Evolutionary conservation across 202 grass and related monocot genomes (phyloP), one percentile per base, ranked within the genome.

Genomic region (Thinopyrum obtusiflorum): DNA sequence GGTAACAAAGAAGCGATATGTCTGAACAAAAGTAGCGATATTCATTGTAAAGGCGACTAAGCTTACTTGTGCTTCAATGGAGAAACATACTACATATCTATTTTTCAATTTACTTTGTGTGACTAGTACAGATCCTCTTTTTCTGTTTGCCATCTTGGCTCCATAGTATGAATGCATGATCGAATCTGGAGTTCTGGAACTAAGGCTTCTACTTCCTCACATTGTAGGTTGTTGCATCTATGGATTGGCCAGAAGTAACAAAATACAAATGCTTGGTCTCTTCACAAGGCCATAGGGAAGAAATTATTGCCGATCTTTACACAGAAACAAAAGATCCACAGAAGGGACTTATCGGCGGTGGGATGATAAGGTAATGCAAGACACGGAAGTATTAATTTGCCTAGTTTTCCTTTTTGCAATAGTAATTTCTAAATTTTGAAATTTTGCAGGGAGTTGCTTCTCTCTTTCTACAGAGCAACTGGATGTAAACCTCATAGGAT

Each of bases 211-310:
- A 18, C 3, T 42, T 81, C 14, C 15, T 64, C 46, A 72, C 32
- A 20, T 55, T 7, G 15, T 63, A 95, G 93, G 88, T 95, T 32
- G 88, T 95, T 77, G 93, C 86, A 47, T 93, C 91, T 5, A 95
- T 93, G 68, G 91, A 93, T 80, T 95, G 93, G 93, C 93, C 93
- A n/a, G 81, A 91, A 84, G 88, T 89, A 37, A 86, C 88, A 4
- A 95, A 82, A 61, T 95, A 95, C 77, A 95, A 68, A 73, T 90
- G 91, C 39, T 83, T 93, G 46, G 72, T 95, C 21, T 91, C 88
- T 82, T 88, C 91, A 42, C 93, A 93, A 84, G 11, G 17, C 36
- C 88, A 77, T 26, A 86, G 90, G 55, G 9, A 91, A 17, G 93
- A 91, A 53, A 91, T 93, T 37, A 95, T 95, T 73, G 1, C 61